phyloP scores from a whole-genome alignment of 192 early-diverging fungal genomes.

The Funneliformis geosporum region DNA sequence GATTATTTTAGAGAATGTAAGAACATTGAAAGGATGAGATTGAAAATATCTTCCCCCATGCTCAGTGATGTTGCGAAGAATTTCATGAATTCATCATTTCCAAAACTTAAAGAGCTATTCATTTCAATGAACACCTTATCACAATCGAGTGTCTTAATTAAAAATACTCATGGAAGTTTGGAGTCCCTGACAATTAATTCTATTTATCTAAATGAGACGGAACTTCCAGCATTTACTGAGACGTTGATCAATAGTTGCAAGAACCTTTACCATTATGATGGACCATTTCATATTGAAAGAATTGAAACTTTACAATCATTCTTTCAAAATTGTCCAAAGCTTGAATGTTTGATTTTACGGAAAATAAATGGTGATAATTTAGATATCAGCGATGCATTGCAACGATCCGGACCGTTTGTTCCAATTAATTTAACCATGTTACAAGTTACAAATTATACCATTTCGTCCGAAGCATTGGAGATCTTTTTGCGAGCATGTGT shows the following conservation, averaged over 20 bases:
- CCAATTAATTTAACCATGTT: neutral
- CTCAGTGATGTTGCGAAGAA: neutral
- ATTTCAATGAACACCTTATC: neutral
- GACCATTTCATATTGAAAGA: neutral
- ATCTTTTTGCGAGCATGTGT: neutral
- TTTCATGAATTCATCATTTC: neutral
- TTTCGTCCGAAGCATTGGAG: neutral
- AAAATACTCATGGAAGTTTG: neutral
- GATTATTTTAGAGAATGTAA: neutral
- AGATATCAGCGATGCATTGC: neutral
- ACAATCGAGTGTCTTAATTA: neutral
- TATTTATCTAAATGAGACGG: neutral
- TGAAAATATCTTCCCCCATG: neutral
- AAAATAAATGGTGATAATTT: neutral
- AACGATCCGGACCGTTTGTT: neutral
- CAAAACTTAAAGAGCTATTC: neutral
- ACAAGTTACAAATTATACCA: neutral
- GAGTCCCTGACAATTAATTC: neutral
- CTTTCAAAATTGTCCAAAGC: neutral
- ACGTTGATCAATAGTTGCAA: neutral
- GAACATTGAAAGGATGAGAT: neutral
- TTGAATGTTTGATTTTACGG: neutral
- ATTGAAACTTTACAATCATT: neutral
- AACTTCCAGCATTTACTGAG: neutral
- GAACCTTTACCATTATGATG: neutral